A percentile compares a stretch with the other conserved stretches of the same genome.
Conservation (phyloP, 225 moss, liverwort and hornwort genomes). For the Takakia lepidozioides region DNA sequence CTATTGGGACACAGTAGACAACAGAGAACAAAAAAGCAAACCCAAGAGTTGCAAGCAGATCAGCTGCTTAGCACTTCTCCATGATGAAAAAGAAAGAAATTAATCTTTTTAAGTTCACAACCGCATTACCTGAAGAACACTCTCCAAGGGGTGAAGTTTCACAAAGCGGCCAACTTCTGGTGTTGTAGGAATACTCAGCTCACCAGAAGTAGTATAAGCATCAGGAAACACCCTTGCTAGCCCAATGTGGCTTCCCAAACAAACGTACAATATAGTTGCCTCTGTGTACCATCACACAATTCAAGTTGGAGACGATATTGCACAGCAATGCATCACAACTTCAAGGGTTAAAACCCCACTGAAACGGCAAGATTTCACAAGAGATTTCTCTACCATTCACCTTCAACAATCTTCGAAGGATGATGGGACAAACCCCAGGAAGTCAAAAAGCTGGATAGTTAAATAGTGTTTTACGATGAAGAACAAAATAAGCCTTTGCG, state of each 20-base stretch:
- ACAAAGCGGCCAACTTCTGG: slow-evolving; percentile 82
- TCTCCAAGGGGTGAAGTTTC: slow-evolving; percentile 75
- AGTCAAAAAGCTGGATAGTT: no score
- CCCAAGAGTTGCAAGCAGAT: not conserved
- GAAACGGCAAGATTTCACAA: no score
- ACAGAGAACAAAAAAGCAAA: not conserved
- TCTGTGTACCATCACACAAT: slow-evolving; percentile 64
- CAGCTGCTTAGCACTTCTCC: no score
- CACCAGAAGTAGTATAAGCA: slow-evolving; percentile 77
- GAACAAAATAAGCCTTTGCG: no score
- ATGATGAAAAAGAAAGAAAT: not conserved
- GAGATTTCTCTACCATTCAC: not conserved
- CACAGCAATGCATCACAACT: slow-evolving; percentile 1
- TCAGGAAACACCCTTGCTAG: slow-evolving; percentile 85
- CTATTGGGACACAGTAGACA: no score
- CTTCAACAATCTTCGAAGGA: not conserved
- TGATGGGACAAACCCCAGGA: not conserved
- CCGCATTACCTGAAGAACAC: slow-evolving; percentile 91
- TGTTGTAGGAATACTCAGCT: slow-evolving; percentile 80
- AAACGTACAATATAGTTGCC: slow-evolving; percentile 77
- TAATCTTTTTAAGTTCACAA: not conserved
- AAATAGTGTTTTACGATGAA: no score
- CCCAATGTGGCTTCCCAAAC: slow-evolving; percentile 93
- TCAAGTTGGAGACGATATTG: not conserved
- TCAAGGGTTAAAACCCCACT: no score